These are phyloP conservation scores for Globisporangium abappressorium DNA, from an alignment of 352 stramenopile genomes.

Conservation along the genomic window DNA sequence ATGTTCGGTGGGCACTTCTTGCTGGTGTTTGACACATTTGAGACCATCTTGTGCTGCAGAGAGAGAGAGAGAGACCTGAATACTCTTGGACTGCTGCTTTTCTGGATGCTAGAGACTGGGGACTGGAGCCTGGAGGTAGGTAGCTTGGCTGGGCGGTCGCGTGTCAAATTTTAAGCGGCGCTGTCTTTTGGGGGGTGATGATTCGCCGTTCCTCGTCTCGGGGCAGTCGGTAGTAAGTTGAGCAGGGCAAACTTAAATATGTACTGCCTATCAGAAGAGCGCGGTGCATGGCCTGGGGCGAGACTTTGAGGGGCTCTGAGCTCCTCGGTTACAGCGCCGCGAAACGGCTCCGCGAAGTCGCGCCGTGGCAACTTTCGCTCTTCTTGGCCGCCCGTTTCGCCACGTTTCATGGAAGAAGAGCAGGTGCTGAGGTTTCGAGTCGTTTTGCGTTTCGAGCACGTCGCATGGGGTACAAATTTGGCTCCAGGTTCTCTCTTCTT, in stretches of 20 bases:
- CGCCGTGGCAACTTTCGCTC: not conserved
- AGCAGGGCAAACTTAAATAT: slow-evolving; percentile 12
- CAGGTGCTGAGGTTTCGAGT: not conserved
- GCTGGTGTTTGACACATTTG: not conserved
- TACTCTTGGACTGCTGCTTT: not conserved
- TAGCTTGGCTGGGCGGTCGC: not conserved
- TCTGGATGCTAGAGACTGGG: not conserved
- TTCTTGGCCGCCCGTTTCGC: not conserved
- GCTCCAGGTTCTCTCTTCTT: not conserved
- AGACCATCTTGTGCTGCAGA: slow-evolving; percentile 16
- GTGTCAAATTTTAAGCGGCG: not conserved
- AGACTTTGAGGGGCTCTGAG: not conserved
- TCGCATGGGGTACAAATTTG: not conserved
- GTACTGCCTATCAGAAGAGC: not conserved
- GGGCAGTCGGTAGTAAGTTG: slow-evolving; percentile 4
- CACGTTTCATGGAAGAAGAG: slow-evolving; percentile 1
- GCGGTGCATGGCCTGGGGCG: not conserved
- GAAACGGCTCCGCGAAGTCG: slow-evolving; percentile 2
- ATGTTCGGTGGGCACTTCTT: slow-evolving; percentile 34
- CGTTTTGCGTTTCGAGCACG: slow-evolving; percentile 1
- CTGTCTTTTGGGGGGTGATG: not conserved
- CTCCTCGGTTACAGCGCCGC: not conserved
- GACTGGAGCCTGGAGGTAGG: not conserved
- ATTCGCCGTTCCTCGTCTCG: not conserved
- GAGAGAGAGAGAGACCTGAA: not conserved